Evolutionary conservation across 768 basidiomycete genomes (phyloP), one percentile per base, ranked within the genome.

Genomic region (Tricholoma hemisulphureum): DNA sequence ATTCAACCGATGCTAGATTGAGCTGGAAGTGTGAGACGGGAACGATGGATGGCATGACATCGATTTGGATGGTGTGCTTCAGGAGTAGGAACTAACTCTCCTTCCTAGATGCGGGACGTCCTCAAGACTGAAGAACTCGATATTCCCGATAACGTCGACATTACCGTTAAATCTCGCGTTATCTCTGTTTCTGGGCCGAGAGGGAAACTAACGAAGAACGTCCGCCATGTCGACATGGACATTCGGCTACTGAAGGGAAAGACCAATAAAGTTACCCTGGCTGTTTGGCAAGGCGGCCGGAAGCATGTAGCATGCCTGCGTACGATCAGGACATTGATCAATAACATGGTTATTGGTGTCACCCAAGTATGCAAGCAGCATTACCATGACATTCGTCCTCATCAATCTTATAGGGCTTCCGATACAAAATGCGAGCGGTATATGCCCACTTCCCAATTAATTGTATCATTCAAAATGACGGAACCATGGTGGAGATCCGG

Each of bases 361-460:
- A 98, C 94, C 51, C 93, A 95, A 86, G 94, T 88, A 59, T 58
- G 76, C 68, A 6, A 21, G 11, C 29, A 6, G 43, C 24, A 26
- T 18, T 52, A 31, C 8, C 48, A 3, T 32, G 31, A 14, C 39
- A 6, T 28, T 20, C n/a, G 14, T 13, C 45, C 35, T 57, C 48
- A 57, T 45, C 53, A 35, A 46, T 31, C 43, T 53, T 41, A n/a
- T 65, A 95, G 95, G 97, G 97, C 61, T 99, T 98, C 87, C 86
- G 87, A 67, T 99, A 99, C 86, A 99, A 98, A 89, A 98, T 99
- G 96, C 93, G 95, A 66, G 84, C 94, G 24, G 97, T 99, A 53
- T 99, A 98, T 71, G 97, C 97, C 67, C 97, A 99, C 82, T 99
- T 99, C 83, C 97, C 97, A 60, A 97, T 99, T 83, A 99, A 99